Conservation (phyloP, 2,329 filamentous ascomycete genomes). For the Parafenestella ontariensis region DNA sequence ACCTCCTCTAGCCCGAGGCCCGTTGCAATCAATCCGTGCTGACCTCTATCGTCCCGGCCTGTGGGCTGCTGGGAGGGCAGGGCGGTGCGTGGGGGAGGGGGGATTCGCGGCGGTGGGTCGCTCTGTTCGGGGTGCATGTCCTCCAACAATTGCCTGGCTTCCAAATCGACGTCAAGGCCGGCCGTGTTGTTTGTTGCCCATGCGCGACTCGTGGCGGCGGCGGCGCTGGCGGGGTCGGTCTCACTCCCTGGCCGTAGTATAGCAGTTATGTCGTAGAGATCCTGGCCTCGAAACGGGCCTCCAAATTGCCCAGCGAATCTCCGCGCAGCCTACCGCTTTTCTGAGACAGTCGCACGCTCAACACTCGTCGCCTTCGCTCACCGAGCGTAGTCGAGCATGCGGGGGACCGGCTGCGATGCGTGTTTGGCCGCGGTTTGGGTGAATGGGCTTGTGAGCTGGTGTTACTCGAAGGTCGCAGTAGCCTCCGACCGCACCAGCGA, state of each 20-base stretch:
- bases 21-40: slow-evolving; percentile 7
- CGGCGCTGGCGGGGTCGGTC: slow-evolving; percentile 29
- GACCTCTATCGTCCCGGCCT: slow-evolving; percentile 1
- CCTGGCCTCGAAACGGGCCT: slow-evolving; percentile 33
- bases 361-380: slow-evolving; percentile 8
- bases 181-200: slow-evolving; percentile 28
- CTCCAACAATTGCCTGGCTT: slow-evolving; percentile 11
- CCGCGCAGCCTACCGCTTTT: background rate
- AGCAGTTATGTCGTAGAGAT: slow-evolving; percentile 37
- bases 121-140: slow-evolving; percentile 31
- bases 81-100: slow-evolving; percentile 20
- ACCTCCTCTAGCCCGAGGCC: slow-evolving; percentile 9
- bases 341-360: slow-evolving; percentile 1
- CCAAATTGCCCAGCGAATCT: slow-evolving; percentile 22
- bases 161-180: slow-evolving; percentile 12
- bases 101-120: slow-evolving; percentile 24
- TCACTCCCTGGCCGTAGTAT: slow-evolving; percentile 29
- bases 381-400: slow-evolving; percentile 18
- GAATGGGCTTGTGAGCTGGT: background rate
- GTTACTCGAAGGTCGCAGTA: background rate
- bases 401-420: slow-evolving; percentile 7
- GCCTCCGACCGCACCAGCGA: slow-evolving; percentile 3
- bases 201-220: slow-evolving; percentile 22
- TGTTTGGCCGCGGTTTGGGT: background rate
- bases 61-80: background rate